Conservation (phyloP, 139 green algal species). For the Tetraselmis striata region DNA sequence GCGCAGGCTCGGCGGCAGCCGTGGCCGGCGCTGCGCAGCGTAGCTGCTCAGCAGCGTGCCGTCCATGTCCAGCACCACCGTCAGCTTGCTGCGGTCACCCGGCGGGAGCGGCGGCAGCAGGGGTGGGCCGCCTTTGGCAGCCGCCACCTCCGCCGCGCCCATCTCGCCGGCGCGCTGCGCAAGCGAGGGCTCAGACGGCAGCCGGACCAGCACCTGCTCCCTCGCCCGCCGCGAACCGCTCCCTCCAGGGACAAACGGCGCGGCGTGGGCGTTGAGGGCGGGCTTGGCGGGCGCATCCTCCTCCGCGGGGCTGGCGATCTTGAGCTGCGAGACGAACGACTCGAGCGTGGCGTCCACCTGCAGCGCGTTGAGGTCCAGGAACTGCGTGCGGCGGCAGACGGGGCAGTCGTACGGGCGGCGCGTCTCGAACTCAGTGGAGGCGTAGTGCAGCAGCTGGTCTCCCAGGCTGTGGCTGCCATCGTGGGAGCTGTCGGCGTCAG, state of each 20-base stretch:
- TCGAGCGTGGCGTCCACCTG: slow-evolving; percentile 59
- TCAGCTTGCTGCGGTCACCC: slow-evolving; percentile 29
- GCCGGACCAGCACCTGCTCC: background rate
- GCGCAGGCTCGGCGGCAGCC: slow-evolving; percentile 43
- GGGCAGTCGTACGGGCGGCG: slow-evolving; percentile 56
- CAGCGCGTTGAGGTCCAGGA: slow-evolving; percentile 69
- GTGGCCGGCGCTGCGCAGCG: slow-evolving; percentile 57
- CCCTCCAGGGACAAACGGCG: background rate
- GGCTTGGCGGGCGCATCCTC: slow-evolving; percentile 14
- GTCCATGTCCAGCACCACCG: slow-evolving; percentile 83
- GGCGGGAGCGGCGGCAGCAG: background rate
- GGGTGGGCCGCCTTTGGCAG: background rate
- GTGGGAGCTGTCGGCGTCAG: background rate
- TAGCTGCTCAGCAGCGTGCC: slow-evolving; percentile 76
- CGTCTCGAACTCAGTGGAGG: background rate
- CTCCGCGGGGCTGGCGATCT: too few relatives aligned
- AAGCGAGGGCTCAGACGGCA: background rate
- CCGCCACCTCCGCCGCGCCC: background rate
- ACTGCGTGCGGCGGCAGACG: slow-evolving; percentile 64
- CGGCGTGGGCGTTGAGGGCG: slow-evolving; percentile 8
- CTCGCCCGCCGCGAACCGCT: background rate
- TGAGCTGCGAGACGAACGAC: slow-evolving; percentile 39
- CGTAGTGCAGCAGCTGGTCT: background rate
- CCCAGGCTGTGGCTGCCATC: background rate
- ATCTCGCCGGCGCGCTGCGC: background rate